phyloP scores from a whole-genome alignment of 768 basidiomycete genomes.

The Phlegmacium glaucopus region DNA sequence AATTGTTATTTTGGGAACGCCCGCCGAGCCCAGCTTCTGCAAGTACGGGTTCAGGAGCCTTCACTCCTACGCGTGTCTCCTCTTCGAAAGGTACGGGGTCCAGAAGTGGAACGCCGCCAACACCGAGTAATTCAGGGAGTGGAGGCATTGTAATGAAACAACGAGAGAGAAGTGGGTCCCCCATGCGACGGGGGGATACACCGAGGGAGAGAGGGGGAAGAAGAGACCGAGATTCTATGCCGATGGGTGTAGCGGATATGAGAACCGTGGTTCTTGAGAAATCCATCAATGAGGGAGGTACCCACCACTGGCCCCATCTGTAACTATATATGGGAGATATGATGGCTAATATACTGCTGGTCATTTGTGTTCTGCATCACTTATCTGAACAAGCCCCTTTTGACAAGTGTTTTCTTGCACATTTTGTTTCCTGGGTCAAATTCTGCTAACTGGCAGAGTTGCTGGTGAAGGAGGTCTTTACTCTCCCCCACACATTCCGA shows the following conservation, averaged over 20 bases:
- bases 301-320: too few species aligned
- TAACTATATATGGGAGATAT: too few species aligned
- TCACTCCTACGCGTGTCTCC: constrained; percentile 24
- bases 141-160: constrained; percentile 26
- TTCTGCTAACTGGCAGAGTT: too few species aligned
- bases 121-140: constrained; percentile 10
- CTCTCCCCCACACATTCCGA: too few species aligned
- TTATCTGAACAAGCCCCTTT: too few species aligned
- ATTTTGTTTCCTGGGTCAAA: too few species aligned
- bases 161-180: constrained; percentile 24
- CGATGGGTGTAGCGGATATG: constrained; percentile 14
- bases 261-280: constrained; percentile 15
- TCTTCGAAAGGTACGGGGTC: constrained; percentile 21
- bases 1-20: constrained; percentile 25
- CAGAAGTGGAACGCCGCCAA: constrained; percentile 35
- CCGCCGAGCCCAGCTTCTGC: constrained; percentile 13
- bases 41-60: not conserved
- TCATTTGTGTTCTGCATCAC: too few species aligned
- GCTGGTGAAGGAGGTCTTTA: too few species aligned
- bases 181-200: constrained; percentile 12
- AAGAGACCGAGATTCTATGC: constrained; percentile 10
- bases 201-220: constrained; percentile 5
- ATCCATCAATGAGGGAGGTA: too few species aligned
- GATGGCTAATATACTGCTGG: too few species aligned
- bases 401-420: too few species aligned